Evolutionary conservation across 805 yeast species (phyloP), one percentile per base, ranked within the genome.

Genomic region (Candida endomychidarum): DNA sequence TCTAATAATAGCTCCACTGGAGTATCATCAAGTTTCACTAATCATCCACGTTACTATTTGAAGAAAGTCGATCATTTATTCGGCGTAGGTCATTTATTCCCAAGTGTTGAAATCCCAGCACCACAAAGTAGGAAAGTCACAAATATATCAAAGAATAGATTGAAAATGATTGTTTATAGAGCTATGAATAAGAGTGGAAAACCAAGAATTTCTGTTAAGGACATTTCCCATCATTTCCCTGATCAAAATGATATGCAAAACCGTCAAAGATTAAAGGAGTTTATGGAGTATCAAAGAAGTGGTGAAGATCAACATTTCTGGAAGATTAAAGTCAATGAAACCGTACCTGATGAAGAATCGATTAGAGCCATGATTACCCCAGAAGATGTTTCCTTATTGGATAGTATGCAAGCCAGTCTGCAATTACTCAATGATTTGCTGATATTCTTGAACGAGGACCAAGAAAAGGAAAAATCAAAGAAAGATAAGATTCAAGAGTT

Each of bases 181-280:
- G 86, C 89, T 0, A 69, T 93, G 61, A 87, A 89, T 59, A 78
- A 81, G 45, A 81, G 76, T 33, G 84, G 84, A 2, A 76, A 79
- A 25, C 80, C 84, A 27, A 72, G 98, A 25, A 71, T 93, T 29
- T 73, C 86, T 6, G 95, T 93, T 8, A 82, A 82, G 48, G 98
- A 93, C 49, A 86, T 93, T 16, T 81, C 96, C 0, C 77, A 77
- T 37, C 97, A 91, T 67, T 93, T 93, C 57, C 98, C 99, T 0
- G 98, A 89, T 51, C 97, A 90, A 61, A 90, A 86, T 55, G 98
- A 93, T 56, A 90, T 91, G 87, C 99, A 93, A 60, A 91, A 88
- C 57, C 77, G 99, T 52, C 98, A 91, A 64, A 74, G 96, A 46
- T 73, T 93, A 41, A 93, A 93, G 61, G 99, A 93, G 64, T 93